Conservation (phyloP, 2,329 filamentous ascomycete species). For the Penicillium sumatraense region DNA sequence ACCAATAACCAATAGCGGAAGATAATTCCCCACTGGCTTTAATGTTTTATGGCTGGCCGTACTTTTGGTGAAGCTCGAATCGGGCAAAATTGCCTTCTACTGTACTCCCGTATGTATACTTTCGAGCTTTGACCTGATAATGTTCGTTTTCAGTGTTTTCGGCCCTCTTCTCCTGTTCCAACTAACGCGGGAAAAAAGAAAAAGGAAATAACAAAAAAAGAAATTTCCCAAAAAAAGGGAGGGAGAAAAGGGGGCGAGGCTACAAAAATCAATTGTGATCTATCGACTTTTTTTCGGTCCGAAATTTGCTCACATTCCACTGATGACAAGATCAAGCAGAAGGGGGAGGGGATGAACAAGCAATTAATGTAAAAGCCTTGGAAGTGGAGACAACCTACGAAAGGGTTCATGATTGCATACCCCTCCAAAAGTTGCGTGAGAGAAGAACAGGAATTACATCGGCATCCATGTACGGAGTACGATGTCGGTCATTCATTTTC, state of each 20-base stretch:
- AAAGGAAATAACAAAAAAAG: too few species aligned
- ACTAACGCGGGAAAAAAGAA: too few species aligned
- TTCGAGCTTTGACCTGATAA: background rate
- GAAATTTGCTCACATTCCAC: constrained; percentile 6
- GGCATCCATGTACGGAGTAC: background rate
- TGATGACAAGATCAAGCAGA: background rate
- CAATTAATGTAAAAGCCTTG: background rate
- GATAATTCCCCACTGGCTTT: background rate
- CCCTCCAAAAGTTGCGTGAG: constrained; percentile 1
- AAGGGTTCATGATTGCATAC: background rate
- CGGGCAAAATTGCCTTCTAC: constrained; percentile 3
- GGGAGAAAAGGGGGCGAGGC: background rate
- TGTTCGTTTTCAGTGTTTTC: background rate
- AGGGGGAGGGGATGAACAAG: background rate
- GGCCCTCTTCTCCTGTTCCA: constrained; percentile 2
- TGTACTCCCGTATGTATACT: too few species aligned
- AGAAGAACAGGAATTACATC: too few species aligned
- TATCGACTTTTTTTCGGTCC: background rate
- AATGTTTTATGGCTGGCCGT: background rate
- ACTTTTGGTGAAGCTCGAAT: background rate
- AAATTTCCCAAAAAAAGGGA: background rate
- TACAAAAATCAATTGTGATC: background rate
- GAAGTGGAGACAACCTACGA: background rate
- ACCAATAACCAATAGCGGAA: background rate
- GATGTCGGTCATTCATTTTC: background rate